These are phyloP conservation scores for Hypsizygus marmoreus DNA, from an alignment of 768 basidiomycete genomes.

Conservation along the genomic window DNA sequence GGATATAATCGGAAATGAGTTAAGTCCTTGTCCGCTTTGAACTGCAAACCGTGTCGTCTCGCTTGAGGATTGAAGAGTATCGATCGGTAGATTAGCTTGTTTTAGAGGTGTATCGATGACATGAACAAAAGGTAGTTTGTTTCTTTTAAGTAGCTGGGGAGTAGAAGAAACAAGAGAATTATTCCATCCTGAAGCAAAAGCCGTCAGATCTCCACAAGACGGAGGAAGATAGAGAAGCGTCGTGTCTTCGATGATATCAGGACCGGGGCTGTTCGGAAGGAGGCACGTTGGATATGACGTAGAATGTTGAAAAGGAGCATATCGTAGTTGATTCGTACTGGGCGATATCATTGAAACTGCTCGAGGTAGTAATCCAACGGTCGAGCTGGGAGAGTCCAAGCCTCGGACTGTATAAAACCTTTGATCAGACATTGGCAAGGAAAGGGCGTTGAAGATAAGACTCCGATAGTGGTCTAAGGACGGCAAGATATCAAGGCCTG, in stretches of 20 bases:
- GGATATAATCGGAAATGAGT: too few relatives aligned
- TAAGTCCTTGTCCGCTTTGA: too few relatives aligned
- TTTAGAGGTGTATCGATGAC: neutral
- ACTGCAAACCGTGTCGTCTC: too few relatives aligned
- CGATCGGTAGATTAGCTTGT: neutral
- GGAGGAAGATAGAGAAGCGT: slow-evolving; percentile 6
- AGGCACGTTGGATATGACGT: neutral
- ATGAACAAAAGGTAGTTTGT: neutral
- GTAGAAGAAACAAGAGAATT: neutral
- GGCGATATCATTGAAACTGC: too few relatives aligned
- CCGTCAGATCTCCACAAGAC: slow-evolving; percentile 11
- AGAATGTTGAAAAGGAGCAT: neutral
- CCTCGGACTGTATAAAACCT: too few relatives aligned
- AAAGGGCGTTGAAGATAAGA: too few relatives aligned
- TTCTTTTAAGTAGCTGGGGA: slow-evolving; percentile 1
- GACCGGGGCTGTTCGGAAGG: neutral
- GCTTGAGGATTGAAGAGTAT: neutral
- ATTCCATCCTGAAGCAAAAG: slow-evolving; percentile 7
- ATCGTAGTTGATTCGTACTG: too few relatives aligned
- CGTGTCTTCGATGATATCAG: slow-evolving; percentile 5
- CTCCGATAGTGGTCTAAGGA: too few relatives aligned
- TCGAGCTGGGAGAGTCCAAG: too few relatives aligned
- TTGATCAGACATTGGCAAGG: too few relatives aligned
- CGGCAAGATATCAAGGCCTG: too few relatives aligned
- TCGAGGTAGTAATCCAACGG: too few relatives aligned